These are phyloP conservation scores for Borealophlyctis nickersoniae DNA, from an alignment of 192 early-diverging fungal genomes.

Conservation along the genomic window DNA sequence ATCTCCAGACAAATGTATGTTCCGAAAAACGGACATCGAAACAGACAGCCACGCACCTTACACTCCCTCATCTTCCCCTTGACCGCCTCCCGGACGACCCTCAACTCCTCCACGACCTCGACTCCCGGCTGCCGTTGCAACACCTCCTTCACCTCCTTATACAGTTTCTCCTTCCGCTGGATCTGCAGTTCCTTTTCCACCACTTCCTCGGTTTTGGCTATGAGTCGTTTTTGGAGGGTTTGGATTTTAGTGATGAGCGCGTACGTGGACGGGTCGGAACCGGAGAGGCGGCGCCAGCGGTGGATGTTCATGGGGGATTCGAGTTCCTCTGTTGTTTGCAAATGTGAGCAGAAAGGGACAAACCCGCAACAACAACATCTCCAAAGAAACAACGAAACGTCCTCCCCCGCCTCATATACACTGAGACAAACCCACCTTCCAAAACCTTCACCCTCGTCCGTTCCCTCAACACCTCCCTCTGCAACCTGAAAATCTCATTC, in stretches of 20 bases:
- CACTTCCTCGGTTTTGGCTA: conserved; percentile 60
- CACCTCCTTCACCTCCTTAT: conserved; percentile 56
- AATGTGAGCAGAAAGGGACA: neutral
- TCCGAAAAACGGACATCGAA: too few relatives aligned
- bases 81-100: conserved; percentile 48
- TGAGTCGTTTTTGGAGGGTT: conserved; percentile 56
- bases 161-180: conserved; percentile 57
- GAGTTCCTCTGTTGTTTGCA: conserved; percentile 48
- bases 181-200: conserved; percentile 62
- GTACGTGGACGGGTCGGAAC: conserved; percentile 57
- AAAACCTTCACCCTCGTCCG: conserved; percentile 57
- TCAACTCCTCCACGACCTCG: conserved; percentile 53
- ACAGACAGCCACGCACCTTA: conserved; percentile 33
- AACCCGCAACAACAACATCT: neutral
- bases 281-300: conserved; percentile 58
- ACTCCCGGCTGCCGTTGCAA: conserved; percentile 55
- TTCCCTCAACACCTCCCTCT: conserved; percentile 56
- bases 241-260: conserved; percentile 64
- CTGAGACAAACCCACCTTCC: conserved; percentile 40
- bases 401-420: neutral
- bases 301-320: conserved; percentile 66
- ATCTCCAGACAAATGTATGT: too few relatives aligned
- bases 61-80: conserved; percentile 50
- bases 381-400: too few relatives aligned
- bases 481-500: conserved; percentile 54